Evolutionary conservation across 2,329 filamentous ascomycete species (phyloP).

Genomic region (Dactylella cylindrospora): DNA sequence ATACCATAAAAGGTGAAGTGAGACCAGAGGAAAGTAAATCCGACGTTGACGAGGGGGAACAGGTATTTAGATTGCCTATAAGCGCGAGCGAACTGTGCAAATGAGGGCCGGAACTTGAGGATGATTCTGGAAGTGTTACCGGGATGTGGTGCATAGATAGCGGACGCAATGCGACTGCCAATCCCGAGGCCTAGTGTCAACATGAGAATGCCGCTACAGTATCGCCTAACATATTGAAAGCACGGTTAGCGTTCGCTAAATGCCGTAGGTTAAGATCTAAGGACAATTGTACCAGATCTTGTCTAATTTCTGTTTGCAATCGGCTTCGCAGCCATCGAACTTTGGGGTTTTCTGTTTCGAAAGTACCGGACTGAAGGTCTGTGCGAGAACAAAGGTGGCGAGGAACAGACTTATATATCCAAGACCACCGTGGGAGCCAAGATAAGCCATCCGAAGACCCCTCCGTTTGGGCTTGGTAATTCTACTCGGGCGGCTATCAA

Average conservation of each 20-base stretch:
- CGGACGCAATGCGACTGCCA: neutral
- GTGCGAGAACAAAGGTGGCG: no score
- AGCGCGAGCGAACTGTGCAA: constrained; percentile 1
- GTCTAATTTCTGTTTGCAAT: constrained; percentile 4
- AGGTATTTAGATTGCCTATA: constrained; percentile 13
- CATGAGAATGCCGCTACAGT: constrained; percentile 4
- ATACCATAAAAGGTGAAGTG: constrained; percentile 16
- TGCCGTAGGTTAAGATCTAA: no score
- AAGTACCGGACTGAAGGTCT: no score
- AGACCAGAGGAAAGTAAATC: constrained; percentile 6
- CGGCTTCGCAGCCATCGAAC: neutral
- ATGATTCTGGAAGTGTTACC: constrained; percentile 6
- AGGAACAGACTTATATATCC: constrained; percentile 11
- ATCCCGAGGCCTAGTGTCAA: neutral
- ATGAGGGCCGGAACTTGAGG: constrained; percentile 6
- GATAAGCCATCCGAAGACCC: constrained; percentile 15
- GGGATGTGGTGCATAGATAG: neutral
- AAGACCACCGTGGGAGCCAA: neutral
- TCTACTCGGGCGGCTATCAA: neutral
- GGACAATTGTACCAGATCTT: constrained; percentile 18
- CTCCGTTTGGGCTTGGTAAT: constrained; percentile 20
- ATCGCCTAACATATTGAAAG: no score
- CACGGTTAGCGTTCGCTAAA: no score
- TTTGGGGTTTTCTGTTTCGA: neutral
- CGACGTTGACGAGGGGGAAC: constrained; percentile 9